A percentile compares a stretch with the other conserved stretches of the same genome.
These are phyloP conservation scores for Tetrapisispora taiwanensis DNA, from an alignment of 805 yeast genomes.

Conservation along the genomic window DNA sequence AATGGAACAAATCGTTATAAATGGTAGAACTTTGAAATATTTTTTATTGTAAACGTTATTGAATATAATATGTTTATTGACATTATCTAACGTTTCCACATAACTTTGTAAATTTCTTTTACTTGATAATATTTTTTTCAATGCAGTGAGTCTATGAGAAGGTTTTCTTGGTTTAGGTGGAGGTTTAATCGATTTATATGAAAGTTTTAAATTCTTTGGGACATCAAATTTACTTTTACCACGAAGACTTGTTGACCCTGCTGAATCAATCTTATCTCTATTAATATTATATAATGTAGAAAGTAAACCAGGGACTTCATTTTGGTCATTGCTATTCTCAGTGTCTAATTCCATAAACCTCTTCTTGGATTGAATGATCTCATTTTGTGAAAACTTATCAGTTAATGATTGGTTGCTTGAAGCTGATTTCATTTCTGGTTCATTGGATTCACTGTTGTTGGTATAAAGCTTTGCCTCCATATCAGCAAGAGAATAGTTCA, in stretches of 20 bases:
- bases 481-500: conserved; percentile 29
- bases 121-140: conserved; percentile 23
- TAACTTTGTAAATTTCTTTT: conserved; percentile 26
- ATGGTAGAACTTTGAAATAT: conserved; percentile 26
- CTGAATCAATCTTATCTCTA: conserved; percentile 20
- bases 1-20: conserved; percentile 27
- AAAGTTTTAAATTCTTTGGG: conserved; percentile 20
- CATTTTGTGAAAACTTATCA: conserved; percentile 22
- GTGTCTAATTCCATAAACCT: conserved; percentile 28
- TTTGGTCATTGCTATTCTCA: conserved; percentile 21
- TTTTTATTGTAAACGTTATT: conserved; percentile 26
- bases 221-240: conserved; percentile 20
- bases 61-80: conserved; percentile 23
- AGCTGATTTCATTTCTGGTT: not conserved
- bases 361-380: conserved; percentile 24
- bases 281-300: conserved; percentile 25
- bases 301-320: conserved; percentile 23
- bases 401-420: conserved; percentile 3
- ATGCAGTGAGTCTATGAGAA: conserved; percentile 24
- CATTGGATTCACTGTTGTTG: conserved; percentile 7
- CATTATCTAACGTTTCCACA: conserved; percentile 25
- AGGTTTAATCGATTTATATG: conserved; percentile 29
- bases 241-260: not conserved
- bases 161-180: conserved; percentile 24
- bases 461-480: conserved; percentile 25